Percentiles rank a stretch among this genome's conserved stretches.
Evolutionary conservation across 129 eudicot genomes (phyloP).

Genomic region (Cynara cardunculus): DNA sequence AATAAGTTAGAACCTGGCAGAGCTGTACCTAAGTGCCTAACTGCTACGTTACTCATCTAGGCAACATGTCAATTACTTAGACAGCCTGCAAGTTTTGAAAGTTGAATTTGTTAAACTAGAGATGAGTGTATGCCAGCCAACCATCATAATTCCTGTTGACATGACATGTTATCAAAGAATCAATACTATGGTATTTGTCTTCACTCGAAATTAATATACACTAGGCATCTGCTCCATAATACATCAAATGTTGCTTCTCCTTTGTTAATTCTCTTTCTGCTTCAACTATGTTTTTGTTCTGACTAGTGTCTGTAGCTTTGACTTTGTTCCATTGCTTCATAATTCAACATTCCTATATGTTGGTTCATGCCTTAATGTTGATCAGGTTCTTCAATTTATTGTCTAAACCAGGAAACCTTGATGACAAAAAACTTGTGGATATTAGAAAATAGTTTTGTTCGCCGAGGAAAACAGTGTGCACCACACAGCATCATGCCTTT

Average conservation of each 20-base stretch:
- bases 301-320: background rate
- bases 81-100: background rate
- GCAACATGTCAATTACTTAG: background rate
- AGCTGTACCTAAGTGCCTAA: background rate
- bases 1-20: background rate
- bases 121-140: too few species aligned
- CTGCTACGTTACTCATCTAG: background rate
- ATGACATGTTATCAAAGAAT: background rate
- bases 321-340: background rate
- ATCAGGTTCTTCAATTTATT: background rate
- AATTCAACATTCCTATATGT: background rate
- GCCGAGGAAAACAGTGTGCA: background rate
- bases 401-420: background rate
- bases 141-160: background rate
- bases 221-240: background rate
- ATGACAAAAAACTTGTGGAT: background rate
- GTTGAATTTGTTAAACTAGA: background rate
- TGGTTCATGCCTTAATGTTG: background rate
- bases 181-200: background rate
- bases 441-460: background rate
- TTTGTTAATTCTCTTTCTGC: background rate
- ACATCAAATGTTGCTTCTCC: background rate
- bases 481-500: background rate
- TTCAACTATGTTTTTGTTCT: background rate
- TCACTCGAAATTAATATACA: background rate